phyloP scores from a whole-genome alignment of 176 grass and related monocot genomes.

The Musa troglodytarum region DNA sequence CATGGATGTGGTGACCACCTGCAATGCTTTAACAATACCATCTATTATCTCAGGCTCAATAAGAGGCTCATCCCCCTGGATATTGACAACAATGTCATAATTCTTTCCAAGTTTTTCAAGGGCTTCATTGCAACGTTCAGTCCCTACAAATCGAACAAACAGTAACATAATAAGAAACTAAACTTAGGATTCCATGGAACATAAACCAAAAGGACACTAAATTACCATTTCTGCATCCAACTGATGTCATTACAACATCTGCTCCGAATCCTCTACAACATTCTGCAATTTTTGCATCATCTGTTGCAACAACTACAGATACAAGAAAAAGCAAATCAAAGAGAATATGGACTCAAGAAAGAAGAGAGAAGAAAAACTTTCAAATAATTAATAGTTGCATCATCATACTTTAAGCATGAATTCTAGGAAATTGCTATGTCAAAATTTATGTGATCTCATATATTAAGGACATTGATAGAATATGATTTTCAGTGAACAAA shows the following conservation, averaged over 20 bases:
- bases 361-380: background rate
- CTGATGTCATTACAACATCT: constrained; percentile 95
- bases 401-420: background rate
- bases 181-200: constrained; percentile 1
- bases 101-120: constrained; percentile 58
- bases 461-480: background rate
- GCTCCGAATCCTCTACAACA: constrained; percentile 96
- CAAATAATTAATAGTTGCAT: background rate
- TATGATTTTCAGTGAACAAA: background rate
- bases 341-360: background rate
- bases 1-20: constrained; percentile 35
- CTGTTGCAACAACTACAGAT: constrained; percentile 75
- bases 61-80: constrained; percentile 95
- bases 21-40: constrained; percentile 89
- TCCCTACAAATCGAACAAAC: constrained; percentile 34
- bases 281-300: constrained; percentile 84
- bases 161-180: background rate
- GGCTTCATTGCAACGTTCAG: constrained; percentile 87
- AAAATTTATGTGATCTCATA: background rate
- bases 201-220: background rate
- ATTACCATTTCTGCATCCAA: constrained; percentile 83
- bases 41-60: constrained; percentile 99
- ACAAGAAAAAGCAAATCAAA: background rate
- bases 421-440: background rate
- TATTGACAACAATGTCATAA: constrained; percentile 97